Evolutionary conservation across 2,329 filamentous ascomycete genomes (phyloP).

Genomic region (Pezicula radicicola): DNA sequence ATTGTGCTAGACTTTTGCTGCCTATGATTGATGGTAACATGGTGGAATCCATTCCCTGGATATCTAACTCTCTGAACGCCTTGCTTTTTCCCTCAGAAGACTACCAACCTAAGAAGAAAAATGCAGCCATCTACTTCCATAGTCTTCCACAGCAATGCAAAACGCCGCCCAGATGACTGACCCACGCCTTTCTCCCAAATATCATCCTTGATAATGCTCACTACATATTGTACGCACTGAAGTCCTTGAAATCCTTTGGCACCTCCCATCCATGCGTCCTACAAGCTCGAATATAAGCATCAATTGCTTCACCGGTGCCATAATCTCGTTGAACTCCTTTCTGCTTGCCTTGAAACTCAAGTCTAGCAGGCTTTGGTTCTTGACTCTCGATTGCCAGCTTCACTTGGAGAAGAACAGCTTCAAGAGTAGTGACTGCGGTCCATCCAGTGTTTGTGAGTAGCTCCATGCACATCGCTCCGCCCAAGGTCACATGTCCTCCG

Average conservation of each 20-base stretch:
- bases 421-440: constrained; percentile 70
- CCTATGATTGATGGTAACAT: too few relatives aligned
- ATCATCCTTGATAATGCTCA: too few relatives aligned
- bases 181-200: too few relatives aligned
- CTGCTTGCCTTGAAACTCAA: constrained; percentile 36
- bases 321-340: constrained; percentile 48
- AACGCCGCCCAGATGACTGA: too few relatives aligned
- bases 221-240: constrained; percentile 1
- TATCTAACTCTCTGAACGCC: too few relatives aligned
- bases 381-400: constrained; percentile 68
- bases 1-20: too few relatives aligned
- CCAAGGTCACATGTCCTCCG: constrained; percentile 80
- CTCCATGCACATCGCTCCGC: constrained; percentile 83
- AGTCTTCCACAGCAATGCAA: too few relatives aligned
- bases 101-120: too few relatives aligned
- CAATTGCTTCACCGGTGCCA: constrained; percentile 64
- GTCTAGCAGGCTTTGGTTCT: constrained; percentile 70
- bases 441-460: constrained; percentile 81
- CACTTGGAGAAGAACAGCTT: constrained; percentile 78
- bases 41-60: too few relatives aligned
- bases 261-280: constrained; percentile 68
- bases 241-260: constrained; percentile 53
- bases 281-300: constrained; percentile 71
- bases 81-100: too few relatives aligned
- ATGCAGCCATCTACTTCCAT: too few relatives aligned